Conservation (phyloP, 2,329 filamentous ascomycete genomes). For the Aspergillus pseudoviridinutans region DNA sequence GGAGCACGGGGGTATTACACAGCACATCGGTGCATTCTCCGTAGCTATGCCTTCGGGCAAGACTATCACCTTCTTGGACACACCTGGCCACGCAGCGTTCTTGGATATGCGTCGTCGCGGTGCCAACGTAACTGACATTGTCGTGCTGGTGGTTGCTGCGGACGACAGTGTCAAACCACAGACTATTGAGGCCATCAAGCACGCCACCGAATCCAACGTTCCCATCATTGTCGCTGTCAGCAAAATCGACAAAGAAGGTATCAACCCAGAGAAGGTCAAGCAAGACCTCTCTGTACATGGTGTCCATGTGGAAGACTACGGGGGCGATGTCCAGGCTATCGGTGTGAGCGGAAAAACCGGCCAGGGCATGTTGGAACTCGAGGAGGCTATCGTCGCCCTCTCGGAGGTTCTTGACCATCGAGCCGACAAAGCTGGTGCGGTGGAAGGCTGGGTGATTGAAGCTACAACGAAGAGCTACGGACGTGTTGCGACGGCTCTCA, state of each 20-base stretch:
- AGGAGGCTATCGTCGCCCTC: slow-evolving; percentile 82
- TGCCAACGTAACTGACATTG: slow-evolving; percentile 93
- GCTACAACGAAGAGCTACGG: slow-evolving; percentile 81
- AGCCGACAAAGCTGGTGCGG: slow-evolving; percentile 69
- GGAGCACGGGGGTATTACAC: slow-evolving; percentile 95
- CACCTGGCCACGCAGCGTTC: slow-evolving; percentile 93
- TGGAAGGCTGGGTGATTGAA: slow-evolving; percentile 92
- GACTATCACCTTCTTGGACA: slow-evolving; percentile 93
- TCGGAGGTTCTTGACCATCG: slow-evolving; percentile 89
- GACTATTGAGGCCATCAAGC: slow-evolving; percentile 92
- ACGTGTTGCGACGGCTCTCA: slow-evolving; percentile 80
- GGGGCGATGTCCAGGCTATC: slow-evolving; percentile 90
- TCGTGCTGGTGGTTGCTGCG: slow-evolving; percentile 90
- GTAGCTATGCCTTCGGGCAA: slow-evolving; percentile 83
- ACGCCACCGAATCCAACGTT: slow-evolving; percentile 79
- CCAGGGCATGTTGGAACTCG: slow-evolving; percentile 82
- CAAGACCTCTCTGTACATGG: slow-evolving; percentile 77
- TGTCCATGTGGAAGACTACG: slow-evolving; percentile 90
- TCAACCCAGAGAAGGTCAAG: slow-evolving; percentile 79
- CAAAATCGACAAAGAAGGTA: slow-evolving; percentile 87
- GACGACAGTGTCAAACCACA: slow-evolving; percentile 98
- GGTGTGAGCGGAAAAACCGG: slow-evolving; percentile 92
- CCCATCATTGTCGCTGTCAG: slow-evolving; percentile 98
- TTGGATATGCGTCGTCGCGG: slow-evolving; percentile 92
- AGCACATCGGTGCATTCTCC: slow-evolving; percentile 96